phyloP scores from a whole-genome alignment of 2,329 filamentous ascomycete genomes.

The Ciborinia camelliae region DNA sequence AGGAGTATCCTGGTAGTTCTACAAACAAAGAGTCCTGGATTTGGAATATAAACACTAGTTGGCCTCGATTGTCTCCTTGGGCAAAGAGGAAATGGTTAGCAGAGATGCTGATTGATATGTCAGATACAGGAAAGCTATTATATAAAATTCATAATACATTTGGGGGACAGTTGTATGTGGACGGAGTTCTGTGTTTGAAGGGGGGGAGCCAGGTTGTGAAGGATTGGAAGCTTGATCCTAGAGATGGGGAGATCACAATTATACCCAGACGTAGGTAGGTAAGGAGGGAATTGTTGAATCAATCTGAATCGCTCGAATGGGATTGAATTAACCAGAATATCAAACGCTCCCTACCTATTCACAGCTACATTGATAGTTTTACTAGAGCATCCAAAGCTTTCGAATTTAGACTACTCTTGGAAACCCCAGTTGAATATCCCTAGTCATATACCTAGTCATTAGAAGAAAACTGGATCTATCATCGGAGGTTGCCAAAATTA shows the following conservation, averaged over 20 bases:
- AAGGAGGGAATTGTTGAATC: neutral
- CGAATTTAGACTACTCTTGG: neutral
- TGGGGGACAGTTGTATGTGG: conserved; percentile 31
- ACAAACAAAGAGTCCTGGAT: neutral
- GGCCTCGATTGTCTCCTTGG: conserved; percentile 35
- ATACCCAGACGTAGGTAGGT: conserved; percentile 19
- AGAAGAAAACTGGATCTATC: neutral
- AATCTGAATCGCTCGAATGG: neutral
- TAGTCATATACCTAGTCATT: neutral
- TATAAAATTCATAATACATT: conserved; percentile 27
- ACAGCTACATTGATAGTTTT: neutral
- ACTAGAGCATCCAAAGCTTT: neutral
- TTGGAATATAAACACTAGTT: conserved; percentile 30
- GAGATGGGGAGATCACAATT: conserved; percentile 33
- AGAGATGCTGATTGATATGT: conserved; percentile 34
- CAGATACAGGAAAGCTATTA: conserved; percentile 28
- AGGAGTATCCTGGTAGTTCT: conserved; percentile 15
- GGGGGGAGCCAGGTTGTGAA: conserved; percentile 21
- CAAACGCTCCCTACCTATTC: neutral
- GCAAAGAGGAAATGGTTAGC: conserved; percentile 35
- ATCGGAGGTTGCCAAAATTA: neutral
- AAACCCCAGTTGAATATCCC: no score
- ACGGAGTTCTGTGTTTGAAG: conserved; percentile 27
- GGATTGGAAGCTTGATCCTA: conserved; percentile 26
- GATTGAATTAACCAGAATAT: neutral